Percentiles rank a stretch among this genome's conserved stretches.
Evolutionary conservation across 495 filamentous ascomycete species (phyloP).

Genomic region (Penicillium paradoxum): DNA sequence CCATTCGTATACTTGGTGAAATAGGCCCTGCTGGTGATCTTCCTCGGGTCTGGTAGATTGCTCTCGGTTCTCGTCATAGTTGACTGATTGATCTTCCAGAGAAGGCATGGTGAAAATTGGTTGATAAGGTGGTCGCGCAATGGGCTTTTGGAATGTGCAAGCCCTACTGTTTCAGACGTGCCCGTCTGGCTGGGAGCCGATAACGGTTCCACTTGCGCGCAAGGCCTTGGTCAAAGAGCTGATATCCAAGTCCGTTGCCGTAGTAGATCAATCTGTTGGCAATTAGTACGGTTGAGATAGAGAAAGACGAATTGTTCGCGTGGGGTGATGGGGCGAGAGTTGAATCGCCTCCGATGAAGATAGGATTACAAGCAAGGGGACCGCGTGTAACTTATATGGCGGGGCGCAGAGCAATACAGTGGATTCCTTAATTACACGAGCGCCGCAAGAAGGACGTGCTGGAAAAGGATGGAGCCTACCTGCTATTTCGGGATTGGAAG

Average conservation of each 20-base stretch:
- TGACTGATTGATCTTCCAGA: slow-evolving; percentile 26
- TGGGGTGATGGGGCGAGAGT: slow-evolving; percentile 7
- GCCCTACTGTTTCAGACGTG: slow-evolving; percentile 25
- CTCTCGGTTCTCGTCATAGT: slow-evolving; percentile 28
- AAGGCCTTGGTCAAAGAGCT: slow-evolving; percentile 23
- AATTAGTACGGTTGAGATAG: slow-evolving; percentile 16
- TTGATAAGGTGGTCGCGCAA: slow-evolving; percentile 23
- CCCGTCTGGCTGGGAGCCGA: slow-evolving; percentile 23
- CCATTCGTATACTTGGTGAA: slow-evolving; percentile 75
- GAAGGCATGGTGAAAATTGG: slow-evolving; percentile 23
- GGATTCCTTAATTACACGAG: slow-evolving; percentile 8
- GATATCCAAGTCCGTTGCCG: slow-evolving; percentile 28
- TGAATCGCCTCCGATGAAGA: not conserved
- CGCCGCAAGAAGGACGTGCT: slow-evolving; percentile 1
- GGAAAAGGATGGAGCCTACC: slow-evolving; percentile 27
- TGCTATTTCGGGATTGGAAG: slow-evolving; percentile 25
- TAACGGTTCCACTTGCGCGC: slow-evolving; percentile 19
- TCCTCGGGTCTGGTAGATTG: slow-evolving; percentile 27
- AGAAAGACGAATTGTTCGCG: not conserved
- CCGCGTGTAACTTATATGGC: not conserved
- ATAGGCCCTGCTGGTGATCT: slow-evolving; percentile 40
- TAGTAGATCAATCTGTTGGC: slow-evolving; percentile 27
- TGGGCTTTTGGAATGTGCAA: slow-evolving; percentile 20
- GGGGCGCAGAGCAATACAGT: slow-evolving; percentile 5
- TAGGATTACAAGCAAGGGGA: slow-evolving; percentile 6